Base-by-base conservation (phyloP, 164 flowering plant species). In the Saururus chinensis region DNA sequence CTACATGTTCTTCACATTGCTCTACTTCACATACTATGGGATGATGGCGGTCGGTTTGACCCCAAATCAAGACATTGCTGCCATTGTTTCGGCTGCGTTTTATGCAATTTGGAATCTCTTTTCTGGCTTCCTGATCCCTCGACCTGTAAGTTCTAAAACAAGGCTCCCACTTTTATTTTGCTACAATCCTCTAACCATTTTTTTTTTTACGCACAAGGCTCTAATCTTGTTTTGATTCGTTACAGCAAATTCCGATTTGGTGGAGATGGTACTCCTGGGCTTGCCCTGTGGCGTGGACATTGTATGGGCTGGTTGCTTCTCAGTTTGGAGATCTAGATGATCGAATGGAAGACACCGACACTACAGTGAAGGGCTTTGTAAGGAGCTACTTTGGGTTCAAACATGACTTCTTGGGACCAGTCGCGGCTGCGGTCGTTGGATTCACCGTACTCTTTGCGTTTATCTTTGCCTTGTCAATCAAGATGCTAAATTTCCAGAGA, bases 21-120 rank as follows among this genome's bases (percentile, higher is more conserved):
- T 84, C 21, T 84, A 79, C 79, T 84, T 78, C 76, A 82, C 86
- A 56, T 79, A 41, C 67, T 86, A 82, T 57, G 89, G 87, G 26
- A 86, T 86, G 92, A 84, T 86, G 92, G 64, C 84, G 7, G 87
- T 84, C 4, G 88, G 80, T 30, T 56, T 82, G 40, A 82, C 85
- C 30, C 92, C 92, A 37, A 82, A 84, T 70, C 80, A 74, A 22
- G 63, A 74, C 57, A 69, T 82, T 57, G 85, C 87, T 26, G 74
- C 81, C 21, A 78, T 84, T 14, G 64, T 84, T 56, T 74, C 88
- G 8, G 48, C 84, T 54, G 73, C 79, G 19, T 82, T 82, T 62
- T 86, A 80, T 57, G 75, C 76, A 19, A 19, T 84, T 16, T 86
- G 86, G 88, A 80, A 79, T 66, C 66, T 85, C 57, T 84, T 86